Percentiles rank a stretch among this genome's conserved stretches.
Conservation (phyloP, 116 monocot genomes). For the Cymodocea nodosa region DNA sequence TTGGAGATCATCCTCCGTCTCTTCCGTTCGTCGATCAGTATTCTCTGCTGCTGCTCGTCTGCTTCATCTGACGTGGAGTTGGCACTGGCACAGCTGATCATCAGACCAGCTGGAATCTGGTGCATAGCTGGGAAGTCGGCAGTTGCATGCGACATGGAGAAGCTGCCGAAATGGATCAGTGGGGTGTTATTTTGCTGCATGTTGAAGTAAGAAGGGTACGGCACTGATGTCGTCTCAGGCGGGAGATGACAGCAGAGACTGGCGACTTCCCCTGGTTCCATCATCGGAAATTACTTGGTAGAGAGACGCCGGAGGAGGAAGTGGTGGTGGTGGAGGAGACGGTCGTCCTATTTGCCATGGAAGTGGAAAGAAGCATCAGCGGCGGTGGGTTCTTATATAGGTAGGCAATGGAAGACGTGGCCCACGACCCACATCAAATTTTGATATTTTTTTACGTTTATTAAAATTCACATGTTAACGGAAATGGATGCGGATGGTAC, state of each 20-base stretch:
- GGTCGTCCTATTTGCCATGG: neutral
- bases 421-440: neutral
- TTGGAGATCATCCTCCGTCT: conserved; percentile 77
- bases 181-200: conserved; percentile 1
- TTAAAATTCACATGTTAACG: no score
- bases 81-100: neutral
- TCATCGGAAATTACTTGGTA: neutral
- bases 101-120: neutral
- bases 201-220: conserved; percentile 1
- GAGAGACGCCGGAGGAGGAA: neutral
- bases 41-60: conserved; percentile 6
- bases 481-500: no score
- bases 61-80: conserved; percentile 12
- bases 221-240: neutral
- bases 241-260: conserved; percentile 6
- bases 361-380: conserved; percentile 1
- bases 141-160: neutral
- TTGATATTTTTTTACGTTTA: no score
- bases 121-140: neutral
- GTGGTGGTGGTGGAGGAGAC: neutral
- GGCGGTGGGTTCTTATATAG: conserved; percentile 7
- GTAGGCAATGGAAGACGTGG: neutral
- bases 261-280: conserved; percentile 17
- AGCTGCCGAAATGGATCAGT: conserved; percentile 1
- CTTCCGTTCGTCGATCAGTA: conserved; percentile 19